A percentile compares a stretch with the other conserved stretches of the same genome.
phyloP scores from a whole-genome alignment of 805 yeast genomes.

The Metschnikowia cubensis region DNA sequence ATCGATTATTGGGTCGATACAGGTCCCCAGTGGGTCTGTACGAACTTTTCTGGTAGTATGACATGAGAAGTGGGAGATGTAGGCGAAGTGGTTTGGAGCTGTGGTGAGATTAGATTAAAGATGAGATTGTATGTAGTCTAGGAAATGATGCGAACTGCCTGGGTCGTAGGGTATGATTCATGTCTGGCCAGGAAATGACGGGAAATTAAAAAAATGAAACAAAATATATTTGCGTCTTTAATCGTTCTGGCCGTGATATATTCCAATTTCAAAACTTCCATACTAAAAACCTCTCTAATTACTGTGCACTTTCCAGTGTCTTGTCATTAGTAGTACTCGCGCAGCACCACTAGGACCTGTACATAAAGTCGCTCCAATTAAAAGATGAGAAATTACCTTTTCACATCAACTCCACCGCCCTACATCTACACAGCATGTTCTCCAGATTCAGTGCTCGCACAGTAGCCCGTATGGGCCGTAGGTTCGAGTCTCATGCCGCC shows the following conservation, averaged over 20 bases:
- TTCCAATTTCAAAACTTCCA: background rate
- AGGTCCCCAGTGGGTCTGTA: conserved; percentile 16
- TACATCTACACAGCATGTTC: conserved; percentile 21
- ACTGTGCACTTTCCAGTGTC: background rate
- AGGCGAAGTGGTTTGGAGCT: background rate
- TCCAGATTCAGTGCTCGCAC: conserved; percentile 24
- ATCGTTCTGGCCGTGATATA: background rate
- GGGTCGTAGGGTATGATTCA: background rate
- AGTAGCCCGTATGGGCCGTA: conserved; percentile 21
- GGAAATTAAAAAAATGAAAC: no score
- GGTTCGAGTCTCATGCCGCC: conserved; percentile 27
- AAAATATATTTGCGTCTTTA: no score
- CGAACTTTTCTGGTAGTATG: conserved; percentile 13
- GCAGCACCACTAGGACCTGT: background rate
- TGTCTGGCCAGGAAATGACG: no score
- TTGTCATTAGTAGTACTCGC: background rate
- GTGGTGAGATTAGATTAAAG: background rate
- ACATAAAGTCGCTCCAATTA: conserved; percentile 12
- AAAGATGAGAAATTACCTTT: conserved; percentile 12
- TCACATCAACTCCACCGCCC: conserved; percentile 1
- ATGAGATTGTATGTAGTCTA: background rate
- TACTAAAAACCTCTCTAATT: background rate
- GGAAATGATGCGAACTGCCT: background rate
- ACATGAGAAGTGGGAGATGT: conserved; percentile 7
- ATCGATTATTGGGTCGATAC: conserved; percentile 15